phyloP scores from a whole-genome alignment of 345 rosid genomes.

The Acer negundo region DNA sequence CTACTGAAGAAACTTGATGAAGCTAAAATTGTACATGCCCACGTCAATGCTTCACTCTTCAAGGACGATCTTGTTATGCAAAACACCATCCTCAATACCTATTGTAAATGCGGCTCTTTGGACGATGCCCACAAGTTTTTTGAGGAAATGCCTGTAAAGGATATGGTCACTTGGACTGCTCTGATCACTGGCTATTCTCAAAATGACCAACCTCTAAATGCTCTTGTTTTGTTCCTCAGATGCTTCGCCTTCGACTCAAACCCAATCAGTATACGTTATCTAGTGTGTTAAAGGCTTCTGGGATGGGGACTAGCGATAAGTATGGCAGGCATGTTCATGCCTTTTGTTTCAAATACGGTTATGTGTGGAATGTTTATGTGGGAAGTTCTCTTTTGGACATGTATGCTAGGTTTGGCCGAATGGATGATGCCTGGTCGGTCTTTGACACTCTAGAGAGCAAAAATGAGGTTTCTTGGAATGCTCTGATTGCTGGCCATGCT shows the following conservation, averaged over 20 bases:
- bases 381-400: constrained; percentile 64
- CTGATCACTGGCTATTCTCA: constrained; percentile 67
- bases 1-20: constrained; percentile 33
- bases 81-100: constrained; percentile 47
- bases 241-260: constrained; percentile 39
- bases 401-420: constrained; percentile 52
- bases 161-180: constrained; percentile 60
- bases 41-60: constrained; percentile 35
- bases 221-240: constrained; percentile 45
- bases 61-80: constrained; percentile 38
- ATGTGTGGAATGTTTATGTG: constrained; percentile 52
- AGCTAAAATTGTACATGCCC: constrained; percentile 46
- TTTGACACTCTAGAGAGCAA: constrained; percentile 46
- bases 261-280: constrained; percentile 65
- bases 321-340: constrained; percentile 60
- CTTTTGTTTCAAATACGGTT: constrained; percentile 48
- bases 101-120: constrained; percentile 49
- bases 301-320: constrained; percentile 23
- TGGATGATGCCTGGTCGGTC: constrained; percentile 48
- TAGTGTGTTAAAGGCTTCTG: constrained; percentile 62
- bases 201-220: constrained; percentile 41
- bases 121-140: constrained; percentile 51
- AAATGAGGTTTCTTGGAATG: constrained; percentile 76
- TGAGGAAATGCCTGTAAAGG: constrained; percentile 48
- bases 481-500: constrained; percentile 63